These are phyloP conservation scores for Cunninghamia lanceolata DNA, from an alignment of 75 land plant genomes.

Conservation along the genomic window DNA sequence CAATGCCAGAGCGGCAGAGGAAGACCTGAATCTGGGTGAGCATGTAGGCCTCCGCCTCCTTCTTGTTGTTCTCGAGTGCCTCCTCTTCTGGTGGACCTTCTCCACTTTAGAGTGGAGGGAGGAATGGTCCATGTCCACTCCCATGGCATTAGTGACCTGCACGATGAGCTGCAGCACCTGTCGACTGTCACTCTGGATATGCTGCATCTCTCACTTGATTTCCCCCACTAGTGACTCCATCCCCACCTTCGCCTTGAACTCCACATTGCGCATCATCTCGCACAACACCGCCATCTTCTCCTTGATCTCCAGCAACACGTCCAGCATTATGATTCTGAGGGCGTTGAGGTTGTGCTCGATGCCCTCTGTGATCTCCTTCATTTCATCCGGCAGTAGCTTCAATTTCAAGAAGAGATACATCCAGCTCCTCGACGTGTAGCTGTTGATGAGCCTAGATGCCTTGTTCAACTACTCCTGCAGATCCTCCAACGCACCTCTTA, in stretches of 20 bases:
- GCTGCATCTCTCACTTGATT: neutral
- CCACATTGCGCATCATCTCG: neutral
- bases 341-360: neutral
- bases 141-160: conserved; percentile 9
- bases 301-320: neutral
- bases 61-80: neutral
- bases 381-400: neutral
- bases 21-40: neutral
- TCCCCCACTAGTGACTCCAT: neutral
- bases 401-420: conserved; percentile 3
- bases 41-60: conserved; percentile 3
- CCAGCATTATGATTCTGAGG: neutral
- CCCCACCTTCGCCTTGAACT: neutral
- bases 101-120: neutral
- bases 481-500: neutral
- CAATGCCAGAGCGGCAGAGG: conserved; percentile 1
- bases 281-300: neutral
- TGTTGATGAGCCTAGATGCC: conserved; percentile 7
- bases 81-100: neutral
- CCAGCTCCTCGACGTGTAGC: conserved; percentile 4
- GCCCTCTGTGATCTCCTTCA: neutral
- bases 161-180: conserved; percentile 3
- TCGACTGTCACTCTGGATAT: neutral
- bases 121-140: neutral
- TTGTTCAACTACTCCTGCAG: neutral